phyloP scores from a whole-genome alignment of 1,139 yeast species.

The Hemisphaericaspora xylofermentans region DNA sequence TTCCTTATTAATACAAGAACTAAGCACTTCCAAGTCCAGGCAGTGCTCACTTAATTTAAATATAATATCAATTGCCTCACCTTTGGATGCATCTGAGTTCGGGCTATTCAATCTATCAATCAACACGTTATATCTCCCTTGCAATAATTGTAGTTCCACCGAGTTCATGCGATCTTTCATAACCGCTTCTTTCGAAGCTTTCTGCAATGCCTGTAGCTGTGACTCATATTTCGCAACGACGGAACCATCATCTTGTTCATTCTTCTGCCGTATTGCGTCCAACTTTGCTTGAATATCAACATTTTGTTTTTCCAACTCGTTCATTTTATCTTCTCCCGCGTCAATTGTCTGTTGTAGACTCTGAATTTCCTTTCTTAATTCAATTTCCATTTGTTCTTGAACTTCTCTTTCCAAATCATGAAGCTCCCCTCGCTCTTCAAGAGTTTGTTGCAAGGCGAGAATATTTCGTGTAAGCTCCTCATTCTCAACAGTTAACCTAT shows the following conservation, averaged over 20 bases:
- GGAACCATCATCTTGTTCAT: background rate
- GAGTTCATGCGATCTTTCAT: conserved; percentile 7
- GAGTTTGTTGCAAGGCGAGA: conserved; percentile 35
- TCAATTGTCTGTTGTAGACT: conserved; percentile 27
- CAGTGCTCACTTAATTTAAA: conserved; percentile 2
- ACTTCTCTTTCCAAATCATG: conserved; percentile 55
- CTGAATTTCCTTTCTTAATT: conserved; percentile 47
- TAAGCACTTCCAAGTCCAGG: conserved; percentile 6
- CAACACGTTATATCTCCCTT: conserved; percentile 5
- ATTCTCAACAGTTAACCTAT: conserved; percentile 56
- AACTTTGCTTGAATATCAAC: background rate
- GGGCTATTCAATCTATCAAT: background rate
- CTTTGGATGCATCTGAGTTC: background rate
- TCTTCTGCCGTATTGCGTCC: background rate
- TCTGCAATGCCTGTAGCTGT: conserved; percentile 7
- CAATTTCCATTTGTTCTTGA: conserved; percentile 55
- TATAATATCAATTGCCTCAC: conserved; percentile 2
- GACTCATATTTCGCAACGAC: background rate
- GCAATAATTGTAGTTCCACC: conserved; percentile 6
- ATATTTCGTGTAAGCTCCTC: conserved; percentile 42
- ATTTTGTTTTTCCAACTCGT: conserved; percentile 17
- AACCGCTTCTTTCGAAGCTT: conserved; percentile 8
- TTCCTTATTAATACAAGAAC: background rate
- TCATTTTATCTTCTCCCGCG: conserved; percentile 26
- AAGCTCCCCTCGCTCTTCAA: conserved; percentile 60